Evolutionary conservation across 768 basidiomycete genomes (phyloP).

Genomic region (Rhodotorula sphaerocarpa): DNA sequence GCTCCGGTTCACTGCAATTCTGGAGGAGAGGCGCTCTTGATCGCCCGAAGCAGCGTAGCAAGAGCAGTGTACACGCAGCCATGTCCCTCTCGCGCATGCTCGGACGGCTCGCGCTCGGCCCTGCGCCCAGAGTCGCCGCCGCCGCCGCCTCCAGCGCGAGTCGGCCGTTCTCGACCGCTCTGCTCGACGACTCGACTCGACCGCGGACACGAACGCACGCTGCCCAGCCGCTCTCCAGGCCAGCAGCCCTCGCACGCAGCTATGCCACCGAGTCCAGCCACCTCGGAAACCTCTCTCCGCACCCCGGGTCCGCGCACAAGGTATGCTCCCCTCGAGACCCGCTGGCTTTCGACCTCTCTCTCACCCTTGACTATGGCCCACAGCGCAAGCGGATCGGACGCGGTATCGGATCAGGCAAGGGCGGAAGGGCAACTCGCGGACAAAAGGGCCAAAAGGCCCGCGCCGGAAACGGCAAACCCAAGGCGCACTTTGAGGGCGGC

Average conservation of each 20-base stretch:
- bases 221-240: neutral
- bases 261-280: conserved; percentile 24
- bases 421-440: conserved; percentile 86
- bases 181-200: neutral
- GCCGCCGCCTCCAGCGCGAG: no score
- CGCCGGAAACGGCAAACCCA: conserved; percentile 73
- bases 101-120: no score
- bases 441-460: conserved; percentile 93
- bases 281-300: conserved; percentile 67
- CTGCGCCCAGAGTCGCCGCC: no score
- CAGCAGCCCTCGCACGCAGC: neutral
- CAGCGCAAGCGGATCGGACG: conserved; percentile 92
- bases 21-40: no score
- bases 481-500: conserved; percentile 85
- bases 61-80: no score
- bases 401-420: conserved; percentile 82
- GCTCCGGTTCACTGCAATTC: no score
- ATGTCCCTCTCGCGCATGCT: no score
- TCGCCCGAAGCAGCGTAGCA: no score
- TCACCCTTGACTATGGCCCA: neutral
- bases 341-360: neutral
- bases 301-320: conserved; percentile 59
- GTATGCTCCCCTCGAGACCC: conserved; percentile 45
- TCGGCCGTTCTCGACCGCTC: no score
- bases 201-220: no score